Conservation (phyloP, 2,329 filamentous ascomycete genomes). For the Neurospora sp. region DNA sequence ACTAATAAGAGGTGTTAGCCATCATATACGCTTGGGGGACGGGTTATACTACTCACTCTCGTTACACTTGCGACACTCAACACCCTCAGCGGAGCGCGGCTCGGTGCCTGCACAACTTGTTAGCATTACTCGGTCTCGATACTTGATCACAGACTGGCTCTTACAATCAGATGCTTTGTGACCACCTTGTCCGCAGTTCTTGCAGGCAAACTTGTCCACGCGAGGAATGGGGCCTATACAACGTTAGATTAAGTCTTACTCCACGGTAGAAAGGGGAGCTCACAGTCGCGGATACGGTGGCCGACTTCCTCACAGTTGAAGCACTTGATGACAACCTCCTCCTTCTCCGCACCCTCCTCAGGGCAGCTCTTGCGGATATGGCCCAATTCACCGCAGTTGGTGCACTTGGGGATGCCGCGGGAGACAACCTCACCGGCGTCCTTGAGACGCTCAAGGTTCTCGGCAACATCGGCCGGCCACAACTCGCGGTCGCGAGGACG, state of each 20-base stretch:
- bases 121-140: not conserved
- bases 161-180: conserved; percentile 42
- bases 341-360: conserved; percentile 42
- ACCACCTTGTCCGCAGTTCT: conserved; percentile 52
- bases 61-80: conserved; percentile 57
- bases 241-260: conserved; percentile 14
- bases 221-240: conserved; percentile 47
- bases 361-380: conserved; percentile 53
- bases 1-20: conserved; percentile 24
- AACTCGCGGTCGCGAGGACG: conserved; percentile 48
- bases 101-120: conserved; percentile 32
- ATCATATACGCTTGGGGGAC: not conserved
- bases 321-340: conserved; percentile 44
- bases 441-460: conserved; percentile 54
- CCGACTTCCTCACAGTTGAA: conserved; percentile 55
- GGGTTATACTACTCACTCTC: conserved; percentile 37
- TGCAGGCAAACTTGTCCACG: conserved; percentile 55
- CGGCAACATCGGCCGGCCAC: conserved; percentile 49
- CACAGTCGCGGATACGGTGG: conserved; percentile 62
- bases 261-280: conserved; percentile 20
- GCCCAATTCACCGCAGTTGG: conserved; percentile 55
- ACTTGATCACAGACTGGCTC: conserved; percentile 11
- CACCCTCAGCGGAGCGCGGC: conserved; percentile 49
- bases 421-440: conserved; percentile 57
- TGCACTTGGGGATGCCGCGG: conserved; percentile 49